phyloP scores from a whole-genome alignment of 495 filamentous ascomycete genomes.

The Lindgomyces ingoldianus region DNA sequence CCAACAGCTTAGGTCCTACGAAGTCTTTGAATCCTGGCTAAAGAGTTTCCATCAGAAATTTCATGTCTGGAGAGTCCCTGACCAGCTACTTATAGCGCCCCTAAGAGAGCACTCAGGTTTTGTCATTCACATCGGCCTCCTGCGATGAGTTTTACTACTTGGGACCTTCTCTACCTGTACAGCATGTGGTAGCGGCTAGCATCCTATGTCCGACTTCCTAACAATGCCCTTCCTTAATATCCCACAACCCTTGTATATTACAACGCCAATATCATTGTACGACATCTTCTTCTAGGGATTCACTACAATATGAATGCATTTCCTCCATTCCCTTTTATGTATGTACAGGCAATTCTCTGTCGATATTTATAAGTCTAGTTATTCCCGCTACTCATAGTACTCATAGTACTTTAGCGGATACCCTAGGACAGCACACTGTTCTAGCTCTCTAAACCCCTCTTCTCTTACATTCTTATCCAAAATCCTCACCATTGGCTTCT shows the following conservation, averaged over 20 bases:
- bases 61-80: slow-evolving; percentile 73
- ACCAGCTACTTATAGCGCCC: slow-evolving; percentile 56
- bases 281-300: too few relatives aligned
- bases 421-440: slow-evolving; percentile 27
- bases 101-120: slow-evolving; percentile 64
- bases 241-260: too few relatives aligned
- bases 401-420: slow-evolving; percentile 30
- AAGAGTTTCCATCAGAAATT: slow-evolving; percentile 65
- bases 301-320: too few relatives aligned
- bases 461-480: slow-evolving; percentile 14
- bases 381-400: too few relatives aligned
- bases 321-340: too few relatives aligned
- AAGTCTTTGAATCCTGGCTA: slow-evolving; percentile 85
- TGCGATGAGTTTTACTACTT: slow-evolving; percentile 39
- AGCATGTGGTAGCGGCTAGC: too few relatives aligned
- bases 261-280: too few relatives aligned
- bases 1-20: slow-evolving; percentile 80
- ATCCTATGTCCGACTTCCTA: too few relatives aligned
- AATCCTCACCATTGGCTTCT: slow-evolving; percentile 6
- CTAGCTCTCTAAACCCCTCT: slow-evolving; percentile 18
- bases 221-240: too few relatives aligned
- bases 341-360: too few relatives aligned
- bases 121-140: slow-evolving; percentile 65
- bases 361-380: too few relatives aligned
- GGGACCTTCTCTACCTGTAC: not conserved